phyloP scores from a whole-genome alignment of 805 yeast genomes.

The Kluyveromyces aestuarii region DNA sequence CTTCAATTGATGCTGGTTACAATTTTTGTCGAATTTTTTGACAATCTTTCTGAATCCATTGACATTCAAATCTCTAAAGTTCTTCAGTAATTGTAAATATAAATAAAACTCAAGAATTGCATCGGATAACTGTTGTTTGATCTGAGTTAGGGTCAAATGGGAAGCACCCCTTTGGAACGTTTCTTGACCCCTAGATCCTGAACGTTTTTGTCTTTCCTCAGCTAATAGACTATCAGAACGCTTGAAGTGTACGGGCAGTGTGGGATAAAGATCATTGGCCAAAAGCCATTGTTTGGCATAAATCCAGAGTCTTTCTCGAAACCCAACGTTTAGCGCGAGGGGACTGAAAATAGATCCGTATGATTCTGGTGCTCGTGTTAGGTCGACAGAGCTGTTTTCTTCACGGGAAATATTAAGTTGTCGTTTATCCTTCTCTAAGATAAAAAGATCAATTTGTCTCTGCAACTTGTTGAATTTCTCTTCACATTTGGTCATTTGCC shows the following conservation, averaged over 20 bases:
- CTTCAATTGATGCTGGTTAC: slow-evolving; percentile 19
- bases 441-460: slow-evolving; percentile 14
- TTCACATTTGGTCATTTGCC: slow-evolving; percentile 21
- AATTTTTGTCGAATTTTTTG: slow-evolving; percentile 76
- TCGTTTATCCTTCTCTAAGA: neutral
- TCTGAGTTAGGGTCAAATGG: slow-evolving; percentile 9
- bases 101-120: slow-evolving; percentile 26
- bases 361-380: neutral
- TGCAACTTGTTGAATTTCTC: slow-evolving; percentile 17
- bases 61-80: slow-evolving; percentile 63
- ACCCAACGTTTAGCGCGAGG: neutral
- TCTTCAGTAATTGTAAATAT: slow-evolving; percentile 24
- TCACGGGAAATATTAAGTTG: neutral
- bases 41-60: slow-evolving; percentile 85
- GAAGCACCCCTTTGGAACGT: slow-evolving; percentile 5
- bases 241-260: neutral
- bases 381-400: neutral
- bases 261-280: neutral
- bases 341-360: slow-evolving; percentile 3
- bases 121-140: slow-evolving; percentile 15
- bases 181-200: slow-evolving; percentile 8
- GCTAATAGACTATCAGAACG: neutral
- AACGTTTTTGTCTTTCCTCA: neutral
- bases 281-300: neutral
- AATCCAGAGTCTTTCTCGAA: neutral